phyloP scores from a whole-genome alignment of 2,329 filamentous ascomycete species.

The Sclerotinia sclerotiorum region DNA sequence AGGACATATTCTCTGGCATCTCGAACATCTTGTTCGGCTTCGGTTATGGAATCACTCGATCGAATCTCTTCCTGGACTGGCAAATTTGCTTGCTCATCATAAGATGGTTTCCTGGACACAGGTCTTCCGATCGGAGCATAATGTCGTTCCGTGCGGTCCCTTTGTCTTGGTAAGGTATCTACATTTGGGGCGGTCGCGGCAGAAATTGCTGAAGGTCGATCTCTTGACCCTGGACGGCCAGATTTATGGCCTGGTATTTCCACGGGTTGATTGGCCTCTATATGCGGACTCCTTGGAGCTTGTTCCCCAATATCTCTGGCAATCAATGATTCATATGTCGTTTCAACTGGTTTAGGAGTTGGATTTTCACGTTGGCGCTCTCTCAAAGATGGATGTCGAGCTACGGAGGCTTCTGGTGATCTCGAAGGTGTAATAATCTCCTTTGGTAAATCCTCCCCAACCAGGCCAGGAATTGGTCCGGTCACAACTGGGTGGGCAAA shows the following conservation, averaged over 20 bases:
- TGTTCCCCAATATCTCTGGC: conserved; percentile 10
- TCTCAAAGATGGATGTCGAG: conserved; percentile 31
- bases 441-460: conserved; percentile 68
- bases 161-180: conserved; percentile 36
- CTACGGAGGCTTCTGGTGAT: conserved; percentile 30
- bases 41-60: conserved; percentile 50
- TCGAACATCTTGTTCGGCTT: conserved; percentile 69
- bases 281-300: conserved; percentile 30
- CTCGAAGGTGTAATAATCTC: conserved; percentile 29
- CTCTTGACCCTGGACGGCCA: conserved; percentile 28
- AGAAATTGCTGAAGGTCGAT: conserved; percentile 32
- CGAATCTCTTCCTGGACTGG: conserved; percentile 25
- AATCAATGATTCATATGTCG: background rate
- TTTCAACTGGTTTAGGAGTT: conserved; percentile 23
- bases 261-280: conserved; percentile 29
- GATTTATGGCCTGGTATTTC: conserved; percentile 31
- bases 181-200: conserved; percentile 37
- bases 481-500: conserved; percentile 74
- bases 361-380: background rate
- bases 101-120: conserved; percentile 31
- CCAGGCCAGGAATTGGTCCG: conserved; percentile 74
- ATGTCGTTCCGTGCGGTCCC: conserved; percentile 27
- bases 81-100: conserved; percentile 35
- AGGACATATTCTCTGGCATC: conserved; percentile 94
- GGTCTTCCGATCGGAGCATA: conserved; percentile 20